These are phyloP conservation scores for Kuraishia borneana DNA, from an alignment of 805 yeast genomes.

Conservation along the genomic window DNA sequence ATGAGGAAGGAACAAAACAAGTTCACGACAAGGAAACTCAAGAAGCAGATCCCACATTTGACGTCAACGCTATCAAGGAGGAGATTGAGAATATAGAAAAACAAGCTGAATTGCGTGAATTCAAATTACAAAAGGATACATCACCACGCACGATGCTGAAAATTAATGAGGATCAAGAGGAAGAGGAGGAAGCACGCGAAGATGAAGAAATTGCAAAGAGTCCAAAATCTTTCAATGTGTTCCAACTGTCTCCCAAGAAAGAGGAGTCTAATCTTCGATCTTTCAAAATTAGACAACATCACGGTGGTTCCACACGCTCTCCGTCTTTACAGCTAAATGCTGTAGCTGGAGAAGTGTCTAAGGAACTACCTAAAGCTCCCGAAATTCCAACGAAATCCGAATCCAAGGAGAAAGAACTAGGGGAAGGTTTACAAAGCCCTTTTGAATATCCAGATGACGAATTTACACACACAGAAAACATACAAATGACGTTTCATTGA, in stretches of 20 bases:
- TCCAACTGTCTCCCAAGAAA: not conserved
- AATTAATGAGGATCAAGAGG: constrained; percentile 5
- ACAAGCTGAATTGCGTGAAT: constrained; percentile 12
- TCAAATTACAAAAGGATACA: constrained; percentile 5
- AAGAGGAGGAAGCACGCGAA: constrained; percentile 3
- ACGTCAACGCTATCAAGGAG: constrained; percentile 28
- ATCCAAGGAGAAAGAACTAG: not conserved
- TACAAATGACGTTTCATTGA: constrained; percentile 17
- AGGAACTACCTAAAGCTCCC: not conserved
- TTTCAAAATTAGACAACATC: not conserved
- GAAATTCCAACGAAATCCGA: not conserved
- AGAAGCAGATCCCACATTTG: constrained; percentile 26
- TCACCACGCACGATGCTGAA: constrained; percentile 2
- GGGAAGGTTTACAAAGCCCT: not conserved
- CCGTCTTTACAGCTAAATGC: constrained; percentile 1
- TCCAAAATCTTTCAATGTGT: not conserved
- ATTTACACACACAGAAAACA: constrained; percentile 18
- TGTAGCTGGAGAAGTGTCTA: not conserved
- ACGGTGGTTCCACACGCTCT: not conserved
- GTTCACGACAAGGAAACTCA: constrained; percentile 9
- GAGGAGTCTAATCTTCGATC: not conserved
- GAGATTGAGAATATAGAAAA: constrained; percentile 34
- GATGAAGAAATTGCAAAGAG: constrained; percentile 9
- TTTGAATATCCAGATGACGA: constrained; percentile 17
- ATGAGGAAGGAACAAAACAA: constrained; percentile 26